A percentile compares a stretch with the other conserved stretches of the same genome.
Conservation (phyloP, 164 flowering plant species). For the Vitis labrusca region DNA sequence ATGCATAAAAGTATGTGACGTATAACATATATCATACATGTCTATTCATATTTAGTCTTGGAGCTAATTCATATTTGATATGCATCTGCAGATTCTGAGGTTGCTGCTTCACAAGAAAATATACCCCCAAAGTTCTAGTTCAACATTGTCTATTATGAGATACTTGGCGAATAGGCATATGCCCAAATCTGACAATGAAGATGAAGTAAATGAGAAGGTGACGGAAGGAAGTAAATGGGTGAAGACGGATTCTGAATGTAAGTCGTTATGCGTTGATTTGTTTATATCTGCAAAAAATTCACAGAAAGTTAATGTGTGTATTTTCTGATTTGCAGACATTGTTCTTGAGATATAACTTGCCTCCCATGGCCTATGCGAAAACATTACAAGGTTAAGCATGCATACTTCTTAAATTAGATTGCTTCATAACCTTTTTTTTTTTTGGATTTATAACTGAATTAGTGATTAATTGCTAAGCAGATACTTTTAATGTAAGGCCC, state of each 20-base stretch:
- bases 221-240: slow-evolving; percentile 64
- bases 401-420: slow-evolving; percentile 18
- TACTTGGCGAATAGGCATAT: slow-evolving; percentile 33
- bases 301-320: neutral
- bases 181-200: slow-evolving; percentile 20
- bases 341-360: slow-evolving; percentile 60
- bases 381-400: slow-evolving; percentile 8
- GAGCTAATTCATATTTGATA: neutral
- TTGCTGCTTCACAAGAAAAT: slow-evolving; percentile 59
- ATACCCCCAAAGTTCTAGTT: slow-evolving; percentile 41
- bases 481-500: too few relatives aligned
- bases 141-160: slow-evolving; percentile 35
- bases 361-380: neutral
- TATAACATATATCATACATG: neutral
- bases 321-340: slow-evolving; percentile 51
- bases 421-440: neutral
- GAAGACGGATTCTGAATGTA: slow-evolving; percentile 82
- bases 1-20: neutral
- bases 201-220: slow-evolving; percentile 24
- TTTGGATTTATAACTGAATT: too few relatives aligned
- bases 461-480: too few relatives aligned
- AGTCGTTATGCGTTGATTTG: slow-evolving; percentile 17
- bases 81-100: slow-evolving; percentile 50
- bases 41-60: neutral
- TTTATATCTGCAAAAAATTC: neutral